Conservation (phyloP, 768 basidiomycete genomes). For the Scleroderma citrinum region DNA sequence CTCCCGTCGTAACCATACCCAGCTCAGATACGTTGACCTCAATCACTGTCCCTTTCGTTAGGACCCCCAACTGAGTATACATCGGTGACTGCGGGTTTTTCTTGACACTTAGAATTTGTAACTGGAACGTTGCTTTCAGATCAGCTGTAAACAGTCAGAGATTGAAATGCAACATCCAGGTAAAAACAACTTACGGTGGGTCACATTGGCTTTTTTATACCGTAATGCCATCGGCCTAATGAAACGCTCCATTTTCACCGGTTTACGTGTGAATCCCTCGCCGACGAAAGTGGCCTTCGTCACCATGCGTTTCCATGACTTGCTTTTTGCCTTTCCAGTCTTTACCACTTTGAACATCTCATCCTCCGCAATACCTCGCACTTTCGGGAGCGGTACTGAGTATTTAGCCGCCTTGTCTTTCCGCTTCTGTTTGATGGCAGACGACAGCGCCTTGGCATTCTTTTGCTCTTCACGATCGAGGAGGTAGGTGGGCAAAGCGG, state of each 20-base stretch:
- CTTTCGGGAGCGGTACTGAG: slow-evolving; percentile 93
- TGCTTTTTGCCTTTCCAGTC: slow-evolving; percentile 93
- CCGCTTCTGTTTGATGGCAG: slow-evolving; percentile 95
- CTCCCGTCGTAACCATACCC: slow-evolving; percentile 95
- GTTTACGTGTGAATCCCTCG: slow-evolving; percentile 95
- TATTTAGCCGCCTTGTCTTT: slow-evolving; percentile 99
- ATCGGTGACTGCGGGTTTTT: slow-evolving; percentile 99
- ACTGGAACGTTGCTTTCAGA: slow-evolving; percentile 96
- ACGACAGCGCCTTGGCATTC: slow-evolving; percentile 93
- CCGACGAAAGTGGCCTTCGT: slow-evolving; percentile 99
- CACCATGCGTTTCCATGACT: slow-evolving; percentile 99
- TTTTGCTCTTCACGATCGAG: slow-evolving; percentile 97
- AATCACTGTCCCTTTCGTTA: slow-evolving; percentile 97
- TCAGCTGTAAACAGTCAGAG: slow-evolving; percentile 55
- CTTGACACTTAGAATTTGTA: slow-evolving; percentile 96
- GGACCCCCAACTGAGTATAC: slow-evolving; percentile 93
- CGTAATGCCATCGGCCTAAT: slow-evolving; percentile 96
- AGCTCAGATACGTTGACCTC: slow-evolving; percentile 99
- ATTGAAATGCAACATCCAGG: not conserved
- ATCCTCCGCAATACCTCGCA: slow-evolving; percentile 96
- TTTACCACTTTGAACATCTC: slow-evolving; percentile 99
- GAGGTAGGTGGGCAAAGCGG: slow-evolving; percentile 90
- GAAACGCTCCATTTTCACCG: slow-evolving; percentile 98
- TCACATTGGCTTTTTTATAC: slow-evolving; percentile 98
- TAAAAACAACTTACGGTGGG: slow-evolving; percentile 70